Conservation (phyloP, 352 stramenopile species). For the Pseudoperonospora humuli region DNA sequence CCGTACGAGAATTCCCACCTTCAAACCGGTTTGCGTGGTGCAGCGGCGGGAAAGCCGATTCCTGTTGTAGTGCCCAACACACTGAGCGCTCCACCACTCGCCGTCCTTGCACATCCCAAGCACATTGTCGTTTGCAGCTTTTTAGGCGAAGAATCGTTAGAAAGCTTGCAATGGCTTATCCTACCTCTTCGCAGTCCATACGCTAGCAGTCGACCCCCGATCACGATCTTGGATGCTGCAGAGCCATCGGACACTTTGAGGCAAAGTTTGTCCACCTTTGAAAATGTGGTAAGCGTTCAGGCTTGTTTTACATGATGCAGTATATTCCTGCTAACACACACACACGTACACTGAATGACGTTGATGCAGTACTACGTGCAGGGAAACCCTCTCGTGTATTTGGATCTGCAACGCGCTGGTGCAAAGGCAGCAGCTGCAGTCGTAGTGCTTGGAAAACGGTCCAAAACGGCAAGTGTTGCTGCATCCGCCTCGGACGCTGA, state of each 20-base stretch:
- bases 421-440: slow-evolving; percentile 71
- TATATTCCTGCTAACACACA: not conserved
- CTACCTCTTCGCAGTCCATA: slow-evolving; percentile 51
- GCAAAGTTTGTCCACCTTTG: slow-evolving; percentile 41
- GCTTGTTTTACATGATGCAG: not conserved
- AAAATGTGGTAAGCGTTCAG: slow-evolving; percentile 51
- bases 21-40: slow-evolving; percentile 14
- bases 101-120: slow-evolving; percentile 47
- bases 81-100: slow-evolving; percentile 46
- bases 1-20: slow-evolving; percentile 36
- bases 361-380: slow-evolving; percentile 63
- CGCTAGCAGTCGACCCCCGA: slow-evolving; percentile 43
- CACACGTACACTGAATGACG: too few relatives aligned
- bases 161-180: slow-evolving; percentile 73
- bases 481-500: slow-evolving; percentile 30
- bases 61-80: not conserved
- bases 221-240: slow-evolving; percentile 72
- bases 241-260: slow-evolving; percentile 47
- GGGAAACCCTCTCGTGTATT: slow-evolving; percentile 70
- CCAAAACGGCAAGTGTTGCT: slow-evolving; percentile 28
- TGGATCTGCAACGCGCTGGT: slow-evolving; percentile 68
- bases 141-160: slow-evolving; percentile 64
- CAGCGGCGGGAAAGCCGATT: not conserved
- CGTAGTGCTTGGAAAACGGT: slow-evolving; percentile 72
- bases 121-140: slow-evolving; percentile 84